These are phyloP conservation scores for Steccherinum ochraceum DNA, from an alignment of 768 basidiomycete genomes.

Conservation along the genomic window DNA sequence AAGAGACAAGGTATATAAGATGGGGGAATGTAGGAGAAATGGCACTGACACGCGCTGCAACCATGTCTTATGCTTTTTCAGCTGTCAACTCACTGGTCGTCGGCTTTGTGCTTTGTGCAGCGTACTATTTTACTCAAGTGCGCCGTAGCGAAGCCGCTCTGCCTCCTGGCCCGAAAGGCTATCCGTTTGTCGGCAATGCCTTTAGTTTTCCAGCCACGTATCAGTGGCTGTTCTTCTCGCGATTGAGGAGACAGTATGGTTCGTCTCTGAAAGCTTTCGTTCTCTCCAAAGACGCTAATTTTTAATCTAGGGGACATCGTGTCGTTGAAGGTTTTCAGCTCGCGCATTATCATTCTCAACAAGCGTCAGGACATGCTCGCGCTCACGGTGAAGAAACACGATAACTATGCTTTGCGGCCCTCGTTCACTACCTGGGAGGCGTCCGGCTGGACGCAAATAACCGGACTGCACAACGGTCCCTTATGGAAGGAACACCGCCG, in stretches of 20 bases:
- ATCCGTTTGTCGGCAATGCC: conserved; percentile 19
- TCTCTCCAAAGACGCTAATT: too few species aligned
- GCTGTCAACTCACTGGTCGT: too few species aligned
- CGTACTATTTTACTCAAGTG: too few species aligned
- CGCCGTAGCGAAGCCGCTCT: background rate
- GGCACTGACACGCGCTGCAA: too few species aligned
- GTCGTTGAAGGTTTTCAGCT: too few species aligned
- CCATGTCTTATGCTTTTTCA: too few species aligned
- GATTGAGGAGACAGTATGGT: conserved; percentile 19
- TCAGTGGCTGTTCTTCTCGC: conserved; percentile 21
- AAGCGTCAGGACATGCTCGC: background rate
- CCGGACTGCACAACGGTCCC: background rate
- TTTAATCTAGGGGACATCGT: too few species aligned
- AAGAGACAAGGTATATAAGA: too few species aligned
- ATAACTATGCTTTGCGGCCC: background rate
- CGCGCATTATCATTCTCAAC: background rate
- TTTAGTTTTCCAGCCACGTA: conserved; percentile 18
- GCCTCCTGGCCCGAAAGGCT: conserved; percentile 19
- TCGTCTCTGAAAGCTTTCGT: too few species aligned
- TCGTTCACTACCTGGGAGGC: background rate
- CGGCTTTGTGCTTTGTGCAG: too few species aligned
- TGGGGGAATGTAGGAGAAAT: too few species aligned
- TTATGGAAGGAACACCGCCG: background rate
- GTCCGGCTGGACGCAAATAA: background rate
- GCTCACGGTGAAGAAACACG: background rate